A percentile compares a stretch with the other conserved stretches of the same genome.
phyloP scores from a whole-genome alignment of 805 yeast genomes.

The Candida tallmaniae region DNA sequence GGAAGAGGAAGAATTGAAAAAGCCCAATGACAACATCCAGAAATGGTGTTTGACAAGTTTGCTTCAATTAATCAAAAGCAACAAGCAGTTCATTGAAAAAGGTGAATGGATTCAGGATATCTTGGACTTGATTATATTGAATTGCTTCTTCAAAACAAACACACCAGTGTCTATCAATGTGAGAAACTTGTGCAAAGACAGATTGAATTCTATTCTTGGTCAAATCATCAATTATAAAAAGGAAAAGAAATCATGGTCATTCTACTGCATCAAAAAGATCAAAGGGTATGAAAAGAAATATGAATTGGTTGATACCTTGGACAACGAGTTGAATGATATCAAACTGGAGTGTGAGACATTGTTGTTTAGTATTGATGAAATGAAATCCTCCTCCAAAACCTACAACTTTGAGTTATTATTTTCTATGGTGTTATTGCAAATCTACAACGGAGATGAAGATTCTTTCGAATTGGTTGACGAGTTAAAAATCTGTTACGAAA shows the following conservation, averaged over 20 bases:
- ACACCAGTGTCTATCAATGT: slow-evolving; percentile 27
- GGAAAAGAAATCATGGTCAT: slow-evolving; percentile 57
- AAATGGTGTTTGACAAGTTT: slow-evolving; percentile 61
- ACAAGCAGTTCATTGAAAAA: slow-evolving; percentile 24
- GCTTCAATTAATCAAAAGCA: slow-evolving; percentile 46
- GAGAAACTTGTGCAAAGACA: slow-evolving; percentile 48
- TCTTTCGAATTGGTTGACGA: slow-evolving; percentile 73
- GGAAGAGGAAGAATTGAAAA: slow-evolving; percentile 14
- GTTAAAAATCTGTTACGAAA: slow-evolving; percentile 55
- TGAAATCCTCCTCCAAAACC: slow-evolving; percentile 39
- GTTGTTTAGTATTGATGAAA: slow-evolving; percentile 28
- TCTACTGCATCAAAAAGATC: slow-evolving; percentile 40
- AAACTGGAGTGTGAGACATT: slow-evolving; percentile 45
- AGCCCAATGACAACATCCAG: slow-evolving; percentile 32
- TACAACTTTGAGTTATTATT: slow-evolving; percentile 71
- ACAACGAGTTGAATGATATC: slow-evolving; percentile 50
- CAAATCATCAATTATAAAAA: slow-evolving; percentile 45
- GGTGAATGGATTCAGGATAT: slow-evolving; percentile 24
- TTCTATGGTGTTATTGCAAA: slow-evolving; percentile 71
- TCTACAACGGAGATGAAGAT: slow-evolving; percentile 74
- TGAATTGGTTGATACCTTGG: slow-evolving; percentile 39
- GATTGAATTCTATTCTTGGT: slow-evolving; percentile 64
- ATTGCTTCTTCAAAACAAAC: slow-evolving; percentile 36
- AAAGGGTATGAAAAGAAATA: slow-evolving; percentile 20
- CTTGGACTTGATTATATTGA: slow-evolving; percentile 33